These are phyloP conservation scores for Bjerkandera adusta DNA, from an alignment of 1,284 basidiomycete species.

Conservation along the genomic window DNA sequence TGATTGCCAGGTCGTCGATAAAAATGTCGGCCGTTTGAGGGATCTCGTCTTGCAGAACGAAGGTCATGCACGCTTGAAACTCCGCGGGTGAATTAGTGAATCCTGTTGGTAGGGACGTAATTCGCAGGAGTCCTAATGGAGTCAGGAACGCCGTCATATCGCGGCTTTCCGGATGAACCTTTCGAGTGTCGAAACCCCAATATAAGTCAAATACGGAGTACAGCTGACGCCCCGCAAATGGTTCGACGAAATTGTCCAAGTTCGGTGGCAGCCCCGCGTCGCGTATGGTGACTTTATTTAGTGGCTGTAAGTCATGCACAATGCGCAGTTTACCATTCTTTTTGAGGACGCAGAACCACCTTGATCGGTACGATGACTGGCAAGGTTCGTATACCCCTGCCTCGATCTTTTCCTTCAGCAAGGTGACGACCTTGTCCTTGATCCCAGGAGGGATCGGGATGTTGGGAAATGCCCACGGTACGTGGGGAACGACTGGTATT, in stretches of 20 bases:
- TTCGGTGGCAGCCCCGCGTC: slow-evolving; percentile 8
- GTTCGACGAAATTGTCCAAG: slow-evolving; percentile 9
- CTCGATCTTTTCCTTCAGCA: slow-evolving; percentile 23
- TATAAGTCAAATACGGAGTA: slow-evolving; percentile 2
- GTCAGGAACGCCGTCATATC: slow-evolving; percentile 24
- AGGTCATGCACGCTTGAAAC: slow-evolving; percentile 31
- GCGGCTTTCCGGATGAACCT: slow-evolving; percentile 16
- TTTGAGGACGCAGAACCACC: slow-evolving; percentile 41
- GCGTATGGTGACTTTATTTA: slow-evolving; percentile 22
- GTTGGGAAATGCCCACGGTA: slow-evolving; percentile 34
- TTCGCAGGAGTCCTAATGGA: slow-evolving; percentile 16
- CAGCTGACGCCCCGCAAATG: background rate
- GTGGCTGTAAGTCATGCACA: slow-evolving; percentile 29
- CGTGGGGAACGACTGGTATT: slow-evolving; percentile 33
- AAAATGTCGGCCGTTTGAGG: slow-evolving; percentile 31
- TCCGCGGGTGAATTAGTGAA: slow-evolving; percentile 35
- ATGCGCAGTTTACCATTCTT: slow-evolving; percentile 26
- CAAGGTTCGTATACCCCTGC: slow-evolving; percentile 31
- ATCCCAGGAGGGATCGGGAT: slow-evolving; percentile 39
- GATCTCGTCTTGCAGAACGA: slow-evolving; percentile 34
- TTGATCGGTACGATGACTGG: slow-evolving; percentile 32
- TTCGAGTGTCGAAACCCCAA: slow-evolving; percentile 1
- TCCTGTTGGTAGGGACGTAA: slow-evolving; percentile 31
- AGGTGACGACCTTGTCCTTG: slow-evolving; percentile 29
- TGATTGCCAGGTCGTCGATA: slow-evolving; percentile 30